Evolutionary conservation across 2,329 filamentous ascomycete species (phyloP).

Genomic region (Microdochium nivale): DNA sequence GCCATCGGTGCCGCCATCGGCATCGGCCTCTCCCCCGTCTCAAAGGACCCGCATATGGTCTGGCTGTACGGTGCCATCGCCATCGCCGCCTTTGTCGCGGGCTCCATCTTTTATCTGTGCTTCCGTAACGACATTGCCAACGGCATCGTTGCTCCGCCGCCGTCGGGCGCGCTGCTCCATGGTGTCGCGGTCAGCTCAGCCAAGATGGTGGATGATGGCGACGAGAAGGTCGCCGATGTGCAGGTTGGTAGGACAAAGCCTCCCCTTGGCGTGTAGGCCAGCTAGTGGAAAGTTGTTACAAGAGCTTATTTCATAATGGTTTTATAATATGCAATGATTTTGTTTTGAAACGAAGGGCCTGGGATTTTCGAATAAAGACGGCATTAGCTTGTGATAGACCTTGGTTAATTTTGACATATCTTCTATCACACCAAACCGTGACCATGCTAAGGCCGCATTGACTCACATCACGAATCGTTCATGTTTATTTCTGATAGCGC

Average conservation of each 20-base stretch:
- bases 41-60: constrained; percentile 54
- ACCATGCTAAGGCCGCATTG: too few relatives aligned
- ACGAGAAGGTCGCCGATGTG: background rate
- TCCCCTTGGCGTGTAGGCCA: background rate
- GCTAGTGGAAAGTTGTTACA: too few relatives aligned
- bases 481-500: too few relatives aligned
- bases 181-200: background rate
- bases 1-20: constrained; percentile 52
- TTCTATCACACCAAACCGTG: too few relatives aligned
- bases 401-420: too few relatives aligned
- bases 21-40: constrained; percentile 48
- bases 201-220: background rate
- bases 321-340: too few relatives aligned
- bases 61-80: constrained; percentile 59
- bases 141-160: background rate
- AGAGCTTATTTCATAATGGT: too few relatives aligned
- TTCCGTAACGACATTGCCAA: background rate
- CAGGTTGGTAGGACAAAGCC: background rate
- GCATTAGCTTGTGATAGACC: too few relatives aligned
- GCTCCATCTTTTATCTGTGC: constrained; percentile 41
- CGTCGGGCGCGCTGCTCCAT: background rate
- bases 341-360: too few relatives aligned
- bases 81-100: constrained; percentile 34
- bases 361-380: too few relatives aligned
- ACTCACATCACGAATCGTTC: too few relatives aligned